Evolutionary conservation across 805 yeast genomes (phyloP), one percentile per base, ranked within the genome.

Genomic region (Myxozyma vanderwaltii): DNA sequence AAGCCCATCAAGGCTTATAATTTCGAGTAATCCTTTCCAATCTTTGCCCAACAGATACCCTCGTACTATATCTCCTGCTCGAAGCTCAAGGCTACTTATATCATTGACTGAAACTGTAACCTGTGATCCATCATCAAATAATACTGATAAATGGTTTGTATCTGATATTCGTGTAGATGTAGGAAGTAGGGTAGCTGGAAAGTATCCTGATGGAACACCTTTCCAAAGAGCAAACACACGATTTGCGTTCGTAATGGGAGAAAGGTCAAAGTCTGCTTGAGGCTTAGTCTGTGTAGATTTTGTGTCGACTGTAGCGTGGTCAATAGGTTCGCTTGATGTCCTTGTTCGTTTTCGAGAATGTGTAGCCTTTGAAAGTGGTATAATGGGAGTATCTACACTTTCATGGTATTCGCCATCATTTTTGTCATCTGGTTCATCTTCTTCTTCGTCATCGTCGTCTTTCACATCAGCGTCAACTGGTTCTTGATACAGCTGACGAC

Each of bases 181-280:
- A 46, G 10, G 6, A 24, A 58, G 45, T 2, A 56, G 10, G 27
- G 51, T 38, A 15, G 55, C 39, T 8, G 60, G 61, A 33, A 51
- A 60, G 36, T 46, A 57, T 4, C 60, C 61, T 3, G 38, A 15
- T 12, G 43, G 36, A 8, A 19, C n/a, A 10, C 63, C 63, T 36
- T 29, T 23, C 63, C 63, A 60, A 35, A 33, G 39, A 35, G 53
- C 63, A n/a, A 60, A 38, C 15, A 39, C 52, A 7, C 63, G 54
- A 15, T 43, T 31, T 3, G 50, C 40, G 3, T 48, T 21, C 3
- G 24, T 13, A 40, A 39, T 12, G 17, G 40, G 41, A 8, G 54
- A n/a, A n/a, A 19, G 26, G 8, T 19, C n/a, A 6, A 41, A 23
- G 3, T 44, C 38, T 4, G n/a, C 45, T n/a, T n/a, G n/a, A n/a